Evolutionary conservation across 1,284 basidiomycete genomes (phyloP), one percentile per base, ranked within the genome.

Genomic region (Ustilago cynodontis): DNA sequence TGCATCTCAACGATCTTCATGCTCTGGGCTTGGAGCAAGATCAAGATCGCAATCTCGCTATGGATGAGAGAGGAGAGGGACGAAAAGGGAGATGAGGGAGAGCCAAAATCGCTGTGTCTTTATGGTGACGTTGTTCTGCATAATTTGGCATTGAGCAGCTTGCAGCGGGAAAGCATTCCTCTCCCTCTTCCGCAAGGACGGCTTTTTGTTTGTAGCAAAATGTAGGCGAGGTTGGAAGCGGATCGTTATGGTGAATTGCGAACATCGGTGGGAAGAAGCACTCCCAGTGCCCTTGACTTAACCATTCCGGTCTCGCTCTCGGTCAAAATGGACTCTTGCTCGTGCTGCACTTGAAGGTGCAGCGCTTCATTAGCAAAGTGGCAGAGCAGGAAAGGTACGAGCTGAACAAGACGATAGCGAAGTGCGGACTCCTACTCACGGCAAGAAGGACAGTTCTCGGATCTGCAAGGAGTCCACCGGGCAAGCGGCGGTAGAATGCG

Each of bases 111-210:
- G n/a, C n/a, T n/a, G n/a, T n/a, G n/a, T n/a, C n/a, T n/a, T n/a
- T n/a, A n/a, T n/a, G n/a, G 45, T 49, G 45, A 49, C 45, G 45
- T 49, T 26, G 47, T 28, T 49, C 28, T 26, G 47, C 47, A 29
- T 49, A 26, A 6, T 43, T 49, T n/a, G 24, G 24, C 6, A 11
- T 33, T 33, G 50, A 10, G 29, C 29, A 33, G 31, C 18, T 7
- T 16, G 29, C 26, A 55, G 37, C 53, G 53, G 53, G 51, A 53
- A 33, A 14, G 29, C 51, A 43, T 43, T 22, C 10, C 31, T 35
- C n/a, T 22, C 31, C 11, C 11, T 31, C 26, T 50, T 49, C 22
- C 47, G 47, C 47, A 49, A 33, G 31, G 11, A 33, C 31, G 31
- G 31, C 31, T 33, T 33, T 33, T 33, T 33, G 31, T 33, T 33